Evolutionary conservation across 1,284 basidiomycete genomes (phyloP).

Genomic region (Cystobasidium pallidum): DNA sequence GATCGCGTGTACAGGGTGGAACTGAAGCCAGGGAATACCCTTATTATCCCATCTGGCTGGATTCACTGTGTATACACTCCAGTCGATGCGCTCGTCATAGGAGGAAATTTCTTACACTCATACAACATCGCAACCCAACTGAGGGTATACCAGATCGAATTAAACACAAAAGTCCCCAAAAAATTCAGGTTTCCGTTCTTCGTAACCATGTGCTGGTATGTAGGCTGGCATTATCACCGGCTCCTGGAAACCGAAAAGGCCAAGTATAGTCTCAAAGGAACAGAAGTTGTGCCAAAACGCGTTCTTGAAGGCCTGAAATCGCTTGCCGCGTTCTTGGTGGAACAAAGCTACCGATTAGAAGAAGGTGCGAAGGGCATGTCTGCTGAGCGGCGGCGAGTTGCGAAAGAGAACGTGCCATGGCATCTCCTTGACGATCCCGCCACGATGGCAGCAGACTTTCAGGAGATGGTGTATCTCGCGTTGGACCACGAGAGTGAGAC

Average conservation of each 20-base stretch:
- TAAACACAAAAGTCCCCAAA: slow-evolving; percentile 86
- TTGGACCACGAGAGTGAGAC: slow-evolving; percentile 63
- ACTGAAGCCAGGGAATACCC: slow-evolving; percentile 54
- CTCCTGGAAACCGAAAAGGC: slow-evolving; percentile 28
- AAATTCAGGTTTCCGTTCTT: slow-evolving; percentile 84
- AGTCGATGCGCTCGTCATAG: slow-evolving; percentile 88
- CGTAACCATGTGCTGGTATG: slow-evolving; percentile 56
- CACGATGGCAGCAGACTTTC: slow-evolving; percentile 74
- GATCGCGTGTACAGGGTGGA: slow-evolving; percentile 78
- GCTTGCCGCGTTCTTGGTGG: slow-evolving; percentile 76
- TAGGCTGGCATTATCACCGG: slow-evolving; percentile 50
- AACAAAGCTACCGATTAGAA: slow-evolving; percentile 67
- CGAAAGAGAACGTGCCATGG: slow-evolving; percentile 75
- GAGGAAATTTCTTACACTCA: slow-evolving; percentile 94
- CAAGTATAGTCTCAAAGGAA: slow-evolving; percentile 19
- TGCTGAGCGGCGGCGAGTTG: slow-evolving; percentile 64
- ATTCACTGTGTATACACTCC: slow-evolving; percentile 98
- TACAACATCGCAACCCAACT: slow-evolving; percentile 65
- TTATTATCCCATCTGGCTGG: slow-evolving; percentile 92
- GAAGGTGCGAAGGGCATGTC: slow-evolving; percentile 61
- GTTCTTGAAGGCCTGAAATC: slow-evolving; percentile 71
- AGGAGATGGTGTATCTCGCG: slow-evolving; percentile 73
- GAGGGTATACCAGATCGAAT: slow-evolving; percentile 85
- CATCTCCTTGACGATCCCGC: slow-evolving; percentile 77
- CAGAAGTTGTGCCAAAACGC: slow-evolving; percentile 58